phyloP scores from a whole-genome alignment of 1,139 yeast genomes.

The Kluyveromyces sp. region DNA sequence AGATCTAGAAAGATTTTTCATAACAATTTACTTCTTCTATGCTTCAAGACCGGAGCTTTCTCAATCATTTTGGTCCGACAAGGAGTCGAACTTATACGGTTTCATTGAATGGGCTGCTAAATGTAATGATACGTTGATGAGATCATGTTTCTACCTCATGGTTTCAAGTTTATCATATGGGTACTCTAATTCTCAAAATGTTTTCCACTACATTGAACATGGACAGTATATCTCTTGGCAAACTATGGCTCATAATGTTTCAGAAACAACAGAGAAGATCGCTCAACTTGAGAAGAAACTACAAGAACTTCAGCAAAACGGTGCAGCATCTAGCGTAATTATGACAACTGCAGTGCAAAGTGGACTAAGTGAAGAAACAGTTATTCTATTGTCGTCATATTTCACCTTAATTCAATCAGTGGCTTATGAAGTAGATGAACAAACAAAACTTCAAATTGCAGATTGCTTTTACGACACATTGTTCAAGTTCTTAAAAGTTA shows the following conservation, averaged over 20 bases:
- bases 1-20: conserved; percentile 80
- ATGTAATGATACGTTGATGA: conserved; percentile 74
- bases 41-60: conserved; percentile 53
- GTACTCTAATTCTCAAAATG: conserved; percentile 43
- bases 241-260: conserved; percentile 48
- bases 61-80: conserved; percentile 63
- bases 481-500: conserved; percentile 40
- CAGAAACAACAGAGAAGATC: conserved; percentile 48
- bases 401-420: conserved; percentile 48
- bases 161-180: conserved; percentile 67
- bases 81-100: conserved; percentile 57
- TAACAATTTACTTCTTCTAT: conserved; percentile 68
- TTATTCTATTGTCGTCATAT: conserved; percentile 70
- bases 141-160: conserved; percentile 75
- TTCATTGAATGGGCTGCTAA: conserved; percentile 84
- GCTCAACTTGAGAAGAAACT: conserved; percentile 24
- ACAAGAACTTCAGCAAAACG: conserved; percentile 23
- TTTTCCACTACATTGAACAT: conserved; percentile 35
- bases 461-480: conserved; percentile 30
- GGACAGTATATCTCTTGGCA: conserved; percentile 47
- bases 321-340: conserved; percentile 27
- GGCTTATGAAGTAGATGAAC: conserved; percentile 34
- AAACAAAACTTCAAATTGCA: conserved; percentile 18
- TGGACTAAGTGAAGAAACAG: conserved; percentile 73
- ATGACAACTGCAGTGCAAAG: conserved; percentile 30